These are phyloP conservation scores for Ramalina intermedia DNA, from an alignment of 495 filamentous ascomycete genomes.

Conservation along the genomic window DNA sequence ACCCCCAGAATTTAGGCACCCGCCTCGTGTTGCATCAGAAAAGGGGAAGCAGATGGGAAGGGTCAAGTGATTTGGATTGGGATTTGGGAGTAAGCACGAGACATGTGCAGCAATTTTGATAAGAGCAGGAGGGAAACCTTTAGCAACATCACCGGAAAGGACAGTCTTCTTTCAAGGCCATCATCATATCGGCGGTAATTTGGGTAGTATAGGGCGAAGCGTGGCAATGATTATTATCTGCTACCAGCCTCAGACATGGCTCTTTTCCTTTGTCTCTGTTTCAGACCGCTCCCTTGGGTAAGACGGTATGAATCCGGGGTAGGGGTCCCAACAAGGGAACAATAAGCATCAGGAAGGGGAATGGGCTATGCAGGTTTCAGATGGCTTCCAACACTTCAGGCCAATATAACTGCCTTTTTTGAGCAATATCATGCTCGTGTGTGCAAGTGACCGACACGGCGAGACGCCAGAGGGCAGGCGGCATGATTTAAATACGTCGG, in stretches of 20 bases:
- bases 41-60: background rate
- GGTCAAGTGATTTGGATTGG: background rate
- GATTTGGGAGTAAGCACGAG: background rate
- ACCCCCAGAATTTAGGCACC: background rate
- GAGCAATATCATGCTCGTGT: too few relatives aligned
- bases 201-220: background rate
- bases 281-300: background rate
- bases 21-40: background rate
- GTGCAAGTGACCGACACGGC: too few relatives aligned
- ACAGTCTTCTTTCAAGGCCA: background rate
- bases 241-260: background rate
- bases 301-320: background rate
- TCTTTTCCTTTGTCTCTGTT: background rate
- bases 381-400: background rate
- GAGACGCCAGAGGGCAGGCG: too few relatives aligned
- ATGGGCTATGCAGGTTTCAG: conserved; percentile 9
- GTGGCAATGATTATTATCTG: background rate
- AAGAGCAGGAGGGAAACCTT: background rate
- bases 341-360: conserved; percentile 1
- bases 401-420: too few relatives aligned
- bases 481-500: too few relatives aligned
- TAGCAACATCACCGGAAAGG: background rate
- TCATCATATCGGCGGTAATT: background rate
- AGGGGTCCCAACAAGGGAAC: conserved; percentile 9
- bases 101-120: background rate